These are phyloP conservation scores for Bolboschoenus planiculmis DNA, from an alignment of 176 grass and related monocot species.

Conservation along the genomic window DNA sequence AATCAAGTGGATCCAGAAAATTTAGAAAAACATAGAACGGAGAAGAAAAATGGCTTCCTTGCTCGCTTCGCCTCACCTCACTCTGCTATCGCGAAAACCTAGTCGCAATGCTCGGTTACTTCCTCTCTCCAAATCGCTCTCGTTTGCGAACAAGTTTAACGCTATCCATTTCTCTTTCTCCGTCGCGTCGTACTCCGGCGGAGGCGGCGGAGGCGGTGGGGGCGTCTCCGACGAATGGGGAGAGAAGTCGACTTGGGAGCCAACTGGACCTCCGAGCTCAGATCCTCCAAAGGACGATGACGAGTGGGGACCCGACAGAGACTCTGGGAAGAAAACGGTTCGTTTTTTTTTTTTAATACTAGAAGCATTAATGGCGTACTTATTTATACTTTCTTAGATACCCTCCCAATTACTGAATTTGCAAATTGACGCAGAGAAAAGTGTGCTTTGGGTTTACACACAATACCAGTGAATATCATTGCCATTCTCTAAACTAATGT, in stretches of 20 bases:
- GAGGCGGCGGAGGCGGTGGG: not conserved
- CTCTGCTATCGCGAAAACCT: constrained; percentile 23
- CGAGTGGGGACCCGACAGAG: constrained; percentile 54
- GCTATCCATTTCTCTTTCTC: not conserved
- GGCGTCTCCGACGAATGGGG: constrained; percentile 57
- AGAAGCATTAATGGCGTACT: not conserved
- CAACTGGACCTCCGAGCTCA: constrained; percentile 17
- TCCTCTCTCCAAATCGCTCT: not conserved
- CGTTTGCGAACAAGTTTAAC: not conserved
- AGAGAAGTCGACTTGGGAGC: constrained; percentile 31
- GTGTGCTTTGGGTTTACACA: not conserved
- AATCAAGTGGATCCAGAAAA: not conserved
- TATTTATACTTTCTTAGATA: not conserved
- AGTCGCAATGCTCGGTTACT: not conserved
- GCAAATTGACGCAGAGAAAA: not conserved
- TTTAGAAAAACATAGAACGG: not conserved
- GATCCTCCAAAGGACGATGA: constrained; percentile 48
- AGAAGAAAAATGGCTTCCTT: constrained; percentile 41
- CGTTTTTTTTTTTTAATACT: not conserved
- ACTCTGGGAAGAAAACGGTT: constrained; percentile 4
- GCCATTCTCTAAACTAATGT: not conserved
- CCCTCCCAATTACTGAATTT: not conserved
- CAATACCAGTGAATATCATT: not conserved
- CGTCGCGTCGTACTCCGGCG: constrained; percentile 3
- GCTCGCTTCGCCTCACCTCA: constrained; percentile 31